Conservation (phyloP, 768 basidiomycete species). For the Kwoniella newhampshirensis region DNA sequence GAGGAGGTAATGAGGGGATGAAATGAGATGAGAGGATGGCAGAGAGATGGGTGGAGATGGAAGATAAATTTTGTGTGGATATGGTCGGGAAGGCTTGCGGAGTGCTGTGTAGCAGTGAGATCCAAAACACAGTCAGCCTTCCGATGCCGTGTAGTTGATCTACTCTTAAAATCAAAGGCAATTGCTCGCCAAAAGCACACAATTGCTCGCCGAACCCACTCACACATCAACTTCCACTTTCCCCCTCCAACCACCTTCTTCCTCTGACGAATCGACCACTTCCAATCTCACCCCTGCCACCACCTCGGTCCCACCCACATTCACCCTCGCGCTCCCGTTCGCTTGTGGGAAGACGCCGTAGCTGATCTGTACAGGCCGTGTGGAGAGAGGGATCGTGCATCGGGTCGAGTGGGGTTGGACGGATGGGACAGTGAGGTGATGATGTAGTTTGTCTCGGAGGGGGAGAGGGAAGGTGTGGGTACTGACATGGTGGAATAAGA, state of each 20-base stretch:
- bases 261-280: constrained; percentile 38
- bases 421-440: constrained; percentile 44
- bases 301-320: constrained; percentile 44
- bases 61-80: constrained; percentile 14
- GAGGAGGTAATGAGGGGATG: constrained; percentile 44
- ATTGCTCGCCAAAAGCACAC: no score
- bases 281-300: constrained; percentile 51
- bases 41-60: constrained; percentile 37
- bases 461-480: constrained; percentile 31
- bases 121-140: no score
- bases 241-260: constrained; percentile 36
- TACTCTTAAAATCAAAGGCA: no score
- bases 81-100: constrained; percentile 47
- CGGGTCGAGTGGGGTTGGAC: constrained; percentile 41
- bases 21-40: constrained; percentile 46
- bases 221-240: constrained; percentile 52
- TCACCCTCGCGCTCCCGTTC: constrained; percentile 44
- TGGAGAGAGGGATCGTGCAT: constrained; percentile 39
- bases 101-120: constrained; percentile 24
- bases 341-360: constrained; percentile 51
- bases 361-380: constrained; percentile 37
- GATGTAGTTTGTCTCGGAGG: constrained; percentile 49
- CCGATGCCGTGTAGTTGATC: no score
- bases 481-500: constrained; percentile 18
- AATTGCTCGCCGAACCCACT: no score